phyloP scores from a whole-genome alignment of 306 rosid species.

The Styphnolobium japonicum region DNA sequence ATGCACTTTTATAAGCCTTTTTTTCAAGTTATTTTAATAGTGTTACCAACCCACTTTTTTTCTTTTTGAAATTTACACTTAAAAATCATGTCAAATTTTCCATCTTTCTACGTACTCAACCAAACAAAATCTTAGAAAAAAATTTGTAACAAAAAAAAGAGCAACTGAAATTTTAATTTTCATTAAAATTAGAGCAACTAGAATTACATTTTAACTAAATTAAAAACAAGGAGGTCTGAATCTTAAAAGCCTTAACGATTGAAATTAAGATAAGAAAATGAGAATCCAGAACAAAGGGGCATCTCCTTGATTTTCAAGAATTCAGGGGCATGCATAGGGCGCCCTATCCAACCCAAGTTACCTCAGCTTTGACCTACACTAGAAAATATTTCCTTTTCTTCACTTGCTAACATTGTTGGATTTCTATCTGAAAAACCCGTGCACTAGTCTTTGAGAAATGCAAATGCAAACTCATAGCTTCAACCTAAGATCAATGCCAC shows the following conservation, averaged over 20 bases:
- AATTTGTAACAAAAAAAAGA: not conserved
- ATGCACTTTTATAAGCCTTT: too few species aligned
- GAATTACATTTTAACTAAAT: not conserved
- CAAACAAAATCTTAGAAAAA: not conserved
- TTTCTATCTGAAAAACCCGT: not conserved
- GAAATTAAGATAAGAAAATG: not conserved
- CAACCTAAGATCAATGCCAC: constrained; percentile 51
- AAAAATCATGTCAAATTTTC: not conserved
- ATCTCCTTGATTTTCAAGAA: not conserved
- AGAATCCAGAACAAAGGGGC: not conserved
- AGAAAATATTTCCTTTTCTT: not conserved
- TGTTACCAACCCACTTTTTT: not conserved
- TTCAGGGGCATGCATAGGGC: not conserved
- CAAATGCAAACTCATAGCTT: constrained; percentile 36
- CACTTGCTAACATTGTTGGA: not conserved
- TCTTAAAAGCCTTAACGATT: not conserved
- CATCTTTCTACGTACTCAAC: not conserved
- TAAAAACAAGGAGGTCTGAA: not conserved
- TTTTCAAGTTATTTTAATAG: not conserved
- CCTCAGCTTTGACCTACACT: not conserved
- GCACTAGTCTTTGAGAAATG: not conserved
- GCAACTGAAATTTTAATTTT: not conserved
- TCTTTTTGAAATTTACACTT: not conserved
- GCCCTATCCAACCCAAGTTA: not conserved
- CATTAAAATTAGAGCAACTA: constrained; percentile 12